Evolutionary conservation across 129 eudicot genomes (phyloP), one percentile per base, ranked within the genome.

Genomic region (Helichrysum umbraculigerum): DNA sequence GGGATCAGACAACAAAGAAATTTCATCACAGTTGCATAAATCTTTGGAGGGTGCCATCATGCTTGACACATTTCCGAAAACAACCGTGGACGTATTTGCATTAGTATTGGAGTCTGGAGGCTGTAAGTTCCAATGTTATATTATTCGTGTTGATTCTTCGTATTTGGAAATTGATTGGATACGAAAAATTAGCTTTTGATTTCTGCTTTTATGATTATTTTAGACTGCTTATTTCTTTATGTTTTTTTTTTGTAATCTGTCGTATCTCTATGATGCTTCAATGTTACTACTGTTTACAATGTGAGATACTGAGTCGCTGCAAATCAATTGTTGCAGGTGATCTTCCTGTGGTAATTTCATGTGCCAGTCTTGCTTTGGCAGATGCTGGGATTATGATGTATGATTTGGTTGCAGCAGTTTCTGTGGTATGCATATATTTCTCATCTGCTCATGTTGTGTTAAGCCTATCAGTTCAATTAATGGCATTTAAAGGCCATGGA

Each of bases 351-450:
- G 86, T 94, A 70, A 86, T 92, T 67, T 84, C 99, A 65, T 94
- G 99, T 71, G 99, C 99, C 17, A 94, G 99, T 80, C 94, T 94
- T 75, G 99, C 99, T 75, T 83, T 94, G 71, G 97, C 96, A 25
- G 97, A 94, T 87, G 99, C 99, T 19, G 99, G 99, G 76, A 95
- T 95, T 71, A 82, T 89, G 96, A 81, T 95, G 87, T 95, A 89
- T 85, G 99, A 91, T 82, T 81, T 95, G 77, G 90, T 95, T 80
- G 80, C 90, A 57, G 82, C 99, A 37, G 97, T 91, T 72, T 95
- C 99, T 52, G 89, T 91, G 96, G 98, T 94, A 88, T 85, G 90
- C 74, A 44, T 44, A 30, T 32, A 29, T 33, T 20, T 73, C 44
- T 80, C 30, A 35, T 3, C 68, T 33, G 54, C 56, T 68, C 71